Percentiles rank a stretch among this genome's conserved stretches.
phyloP scores from a whole-genome alignment of 805 yeast species.

The Henningerozyma blattae region DNA sequence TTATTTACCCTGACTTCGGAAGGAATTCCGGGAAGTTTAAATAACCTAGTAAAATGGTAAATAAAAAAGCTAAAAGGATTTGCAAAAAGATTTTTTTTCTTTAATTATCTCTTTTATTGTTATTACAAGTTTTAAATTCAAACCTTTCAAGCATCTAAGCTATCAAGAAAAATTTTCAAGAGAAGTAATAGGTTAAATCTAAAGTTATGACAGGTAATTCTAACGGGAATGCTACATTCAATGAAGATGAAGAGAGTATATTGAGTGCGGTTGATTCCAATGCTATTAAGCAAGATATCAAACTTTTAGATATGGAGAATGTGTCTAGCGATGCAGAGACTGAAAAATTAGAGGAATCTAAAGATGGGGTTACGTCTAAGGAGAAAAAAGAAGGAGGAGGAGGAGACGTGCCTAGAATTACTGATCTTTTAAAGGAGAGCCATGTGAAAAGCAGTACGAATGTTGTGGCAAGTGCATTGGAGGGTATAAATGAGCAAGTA shows the following conservation, averaged over 20 bases:
- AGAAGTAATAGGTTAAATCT: background rate
- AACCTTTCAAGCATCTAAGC: background rate
- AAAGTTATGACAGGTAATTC: background rate
- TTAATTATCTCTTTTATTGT: no score
- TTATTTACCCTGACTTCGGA: no score
- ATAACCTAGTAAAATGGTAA: no score
- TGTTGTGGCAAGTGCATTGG: slow-evolving; percentile 7
- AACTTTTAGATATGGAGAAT: slow-evolving; percentile 36
- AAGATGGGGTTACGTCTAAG: slow-evolving; percentile 47
- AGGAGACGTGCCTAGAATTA: slow-evolving; percentile 23
- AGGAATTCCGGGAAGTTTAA: no score
- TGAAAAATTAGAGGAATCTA: slow-evolving; percentile 83
- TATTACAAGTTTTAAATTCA: no score
- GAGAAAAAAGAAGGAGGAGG: slow-evolving; percentile 4
- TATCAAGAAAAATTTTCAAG: background rate
- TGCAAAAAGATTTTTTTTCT: no score
- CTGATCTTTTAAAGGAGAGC: slow-evolving; percentile 23
- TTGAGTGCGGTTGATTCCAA: slow-evolving; percentile 16
- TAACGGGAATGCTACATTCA: background rate
- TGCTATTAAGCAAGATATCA: slow-evolving; percentile 28
- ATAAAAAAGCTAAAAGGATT: no score
- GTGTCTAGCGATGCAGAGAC: slow-evolving; percentile 76
- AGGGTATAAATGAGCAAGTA: slow-evolving; percentile 20
- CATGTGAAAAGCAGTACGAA: slow-evolving; percentile 6
- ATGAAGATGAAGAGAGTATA: slow-evolving; percentile 15